Evolutionary conservation across 164 flowering plant species (phyloP), one percentile per base, ranked within the genome.

Genomic region (Berberis thunbergii): DNA sequence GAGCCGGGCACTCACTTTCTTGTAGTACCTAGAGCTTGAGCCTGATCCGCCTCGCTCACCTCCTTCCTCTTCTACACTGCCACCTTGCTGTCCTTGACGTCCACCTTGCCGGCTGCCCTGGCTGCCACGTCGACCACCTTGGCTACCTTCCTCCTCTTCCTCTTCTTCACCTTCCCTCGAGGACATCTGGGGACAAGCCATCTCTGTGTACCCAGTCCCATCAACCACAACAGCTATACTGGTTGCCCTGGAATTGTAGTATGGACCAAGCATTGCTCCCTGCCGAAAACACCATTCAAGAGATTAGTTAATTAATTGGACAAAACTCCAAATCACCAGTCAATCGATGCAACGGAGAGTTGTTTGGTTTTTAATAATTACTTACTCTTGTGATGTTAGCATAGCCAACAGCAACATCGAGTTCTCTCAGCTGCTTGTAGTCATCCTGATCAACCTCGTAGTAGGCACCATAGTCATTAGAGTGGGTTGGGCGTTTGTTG

Each of bases 101-200:
- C 26, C 26, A 26, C 26, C 26, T 26, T 26, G 26, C 26, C 26
- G 26, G 26, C 26, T 26, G 26, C 26, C 26, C 26, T 26, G 26
- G 26, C 26, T 26, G 26, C 26, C 26, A 26, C 26, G 26, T 26
- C 26, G 26, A 26, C 26, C 26, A 26, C 26, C 26, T 26, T 26
- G 26, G 26, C 26, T 26, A 26, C 26, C 26, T 26, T 26, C 26
- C 45, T 42, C 6, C 46, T 12, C 46, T 1, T 42, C 46, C 48
- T 9, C 45, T 42, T 58, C 43, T 2, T 43, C 48, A 26, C 44
- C 44, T 13, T 3, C 44, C 4, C 60, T 13, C 26, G 67, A 39
- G 2, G 78, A 12, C 1, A 71, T 10, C 65, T 77, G 83, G 3
- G 91, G 91, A 56, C 83, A 79, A 1, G 73, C 86, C 78, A 82